Evolutionary conservation across 169 alveolate species (phyloP), one percentile per base, ranked within the genome.

Genomic region (Neospora caninum): DNA sequence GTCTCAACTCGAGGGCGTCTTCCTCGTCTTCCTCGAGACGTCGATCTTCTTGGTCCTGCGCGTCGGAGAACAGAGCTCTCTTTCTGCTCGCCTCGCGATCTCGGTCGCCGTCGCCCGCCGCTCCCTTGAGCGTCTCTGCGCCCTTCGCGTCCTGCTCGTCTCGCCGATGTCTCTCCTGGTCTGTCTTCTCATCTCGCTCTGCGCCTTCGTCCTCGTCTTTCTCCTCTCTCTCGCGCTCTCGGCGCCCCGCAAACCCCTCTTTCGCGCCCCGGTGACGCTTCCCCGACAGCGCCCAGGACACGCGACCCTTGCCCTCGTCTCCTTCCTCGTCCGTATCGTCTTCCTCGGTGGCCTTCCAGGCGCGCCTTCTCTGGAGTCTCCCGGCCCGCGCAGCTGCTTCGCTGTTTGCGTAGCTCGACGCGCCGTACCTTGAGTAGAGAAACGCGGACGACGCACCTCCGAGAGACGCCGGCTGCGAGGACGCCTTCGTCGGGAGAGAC

Each of bases 311-410:
- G 22, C 64, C 64, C 64, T 82, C 49, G 10, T 45, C 70, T 29
- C 16, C 80, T 27, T 86, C 34, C 92, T 49, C 92, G 39, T 29
- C 92, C 80, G 31, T n/a, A 45, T 42, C 80, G 27, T 54, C 89
- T 31, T 29, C 39, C 67, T 42, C 89, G 20, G 43, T 73, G 43
- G 39, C 42, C 84, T 73, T 31, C 39, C 84, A 36, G 43, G 84
- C 84, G 41, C 93, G 54, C 10, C 93, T 49, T 4, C 93, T 86
- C 93, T 88, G 93, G 70, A 88, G 87, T 34, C 93, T 58, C 67
- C 70, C 93, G 0, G 93, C 93, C 42, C 84, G 84, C 13, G 84
- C 84, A 0, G 84, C 84, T 1, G 84, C 84, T 31, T 73, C 84
- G 84, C 84, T 73, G 84, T 36, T 73, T 87, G 92, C 92, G n/a